These are phyloP conservation scores for Acephala macrosclerotiorum DNA, from an alignment of 2,329 filamentous ascomycete species.

Conservation along the genomic window DNA sequence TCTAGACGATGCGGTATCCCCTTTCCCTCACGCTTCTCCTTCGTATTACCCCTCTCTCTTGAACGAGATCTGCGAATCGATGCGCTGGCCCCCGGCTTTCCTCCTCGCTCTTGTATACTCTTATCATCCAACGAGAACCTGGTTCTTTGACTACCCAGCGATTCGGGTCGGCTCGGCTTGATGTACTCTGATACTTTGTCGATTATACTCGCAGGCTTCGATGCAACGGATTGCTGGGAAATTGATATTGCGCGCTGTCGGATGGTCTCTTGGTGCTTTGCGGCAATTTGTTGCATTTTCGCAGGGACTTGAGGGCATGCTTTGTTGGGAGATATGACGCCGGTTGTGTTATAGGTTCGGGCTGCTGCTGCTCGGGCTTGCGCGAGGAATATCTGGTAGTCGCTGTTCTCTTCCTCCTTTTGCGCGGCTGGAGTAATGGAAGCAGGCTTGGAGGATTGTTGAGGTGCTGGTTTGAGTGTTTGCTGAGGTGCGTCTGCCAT, in stretches of 20 bases:
- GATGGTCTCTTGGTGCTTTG: background rate
- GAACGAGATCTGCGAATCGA: background rate
- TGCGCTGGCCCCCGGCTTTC: background rate
- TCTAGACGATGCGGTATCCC: too few species aligned
- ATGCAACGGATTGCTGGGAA: conserved; percentile 3
- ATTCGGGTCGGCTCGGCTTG: conserved; percentile 14
- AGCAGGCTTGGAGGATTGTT: background rate
- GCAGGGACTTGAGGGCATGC: conserved; percentile 5
- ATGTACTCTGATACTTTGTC: conserved; percentile 27
- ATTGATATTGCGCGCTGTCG: conserved; percentile 5
- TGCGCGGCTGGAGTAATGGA: background rate
- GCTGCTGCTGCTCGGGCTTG: conserved; percentile 11
- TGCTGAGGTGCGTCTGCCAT: background rate
- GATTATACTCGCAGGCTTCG: conserved; percentile 12
- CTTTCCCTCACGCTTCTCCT: too few species aligned
- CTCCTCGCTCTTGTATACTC: background rate
- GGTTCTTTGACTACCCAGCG: background rate
- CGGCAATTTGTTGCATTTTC: conserved; percentile 3
- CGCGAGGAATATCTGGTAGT: conserved; percentile 9
- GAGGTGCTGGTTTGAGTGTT: background rate
- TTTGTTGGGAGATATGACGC: conserved; percentile 1
- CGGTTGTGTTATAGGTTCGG: conserved; percentile 13
- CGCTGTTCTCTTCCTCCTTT: background rate
- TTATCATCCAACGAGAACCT: background rate
- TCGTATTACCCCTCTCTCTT: background rate